Percentiles rank a stretch among this genome's conserved stretches.
phyloP scores from a whole-genome alignment of 306 rosid genomes.

The Sesbania bispinosa region DNA sequence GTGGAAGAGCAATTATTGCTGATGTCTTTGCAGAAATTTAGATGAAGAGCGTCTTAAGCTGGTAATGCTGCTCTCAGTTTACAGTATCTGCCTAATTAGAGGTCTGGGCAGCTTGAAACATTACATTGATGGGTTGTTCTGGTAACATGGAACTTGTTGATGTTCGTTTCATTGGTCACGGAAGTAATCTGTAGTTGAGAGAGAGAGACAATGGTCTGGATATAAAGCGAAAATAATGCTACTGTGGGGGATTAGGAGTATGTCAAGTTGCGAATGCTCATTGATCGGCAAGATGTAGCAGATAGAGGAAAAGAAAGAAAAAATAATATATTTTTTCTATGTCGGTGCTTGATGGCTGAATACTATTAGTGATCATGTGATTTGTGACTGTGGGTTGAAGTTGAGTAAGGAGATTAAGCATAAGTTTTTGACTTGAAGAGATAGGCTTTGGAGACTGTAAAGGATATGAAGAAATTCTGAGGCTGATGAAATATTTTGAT shows the following conservation, averaged over 20 bases:
- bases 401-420: neutral
- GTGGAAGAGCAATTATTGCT: slow-evolving; percentile 5
- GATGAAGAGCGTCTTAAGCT: neutral
- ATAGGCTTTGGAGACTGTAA: neutral
- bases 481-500: slow-evolving; percentile 2
- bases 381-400: slow-evolving; percentile 14
- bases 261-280: neutral
- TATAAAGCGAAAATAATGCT: neutral
- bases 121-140: slow-evolving; percentile 17
- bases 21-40: slow-evolving; percentile 7
- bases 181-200: slow-evolving; percentile 12
- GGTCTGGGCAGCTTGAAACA: neutral
- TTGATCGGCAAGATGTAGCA: neutral
- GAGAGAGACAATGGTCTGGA: slow-evolving; percentile 31
- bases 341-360: neutral
- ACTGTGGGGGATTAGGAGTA: neutral
- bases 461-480: neutral
- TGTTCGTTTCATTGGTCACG: neutral
- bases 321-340: neutral
- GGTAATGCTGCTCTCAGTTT: slow-evolving; percentile 16
- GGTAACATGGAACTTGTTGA: neutral
- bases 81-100: neutral
- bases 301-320: neutral
- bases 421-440: neutral
- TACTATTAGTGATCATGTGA: neutral